Percentiles rank a stretch among this genome's conserved stretches.
phyloP scores from a whole-genome alignment of 345 rosid genomes.

The Luvunga scandens region DNA sequence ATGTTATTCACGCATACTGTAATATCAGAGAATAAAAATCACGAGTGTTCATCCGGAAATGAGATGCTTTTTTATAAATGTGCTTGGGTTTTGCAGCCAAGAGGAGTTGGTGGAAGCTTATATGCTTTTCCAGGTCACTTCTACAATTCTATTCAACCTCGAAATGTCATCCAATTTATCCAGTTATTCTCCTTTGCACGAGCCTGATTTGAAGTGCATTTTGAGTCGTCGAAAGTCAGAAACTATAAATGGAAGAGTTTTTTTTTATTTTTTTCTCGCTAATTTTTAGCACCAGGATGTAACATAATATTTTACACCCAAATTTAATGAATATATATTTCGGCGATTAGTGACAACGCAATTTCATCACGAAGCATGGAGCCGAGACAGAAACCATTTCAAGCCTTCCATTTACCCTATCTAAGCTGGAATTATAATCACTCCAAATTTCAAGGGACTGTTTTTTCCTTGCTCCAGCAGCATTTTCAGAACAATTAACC shows the following conservation, averaged over 20 bases:
- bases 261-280: no score
- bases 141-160: neutral
- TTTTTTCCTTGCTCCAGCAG: slow-evolving; percentile 38
- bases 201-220: neutral
- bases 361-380: slow-evolving; percentile 20
- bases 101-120: neutral
- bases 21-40: neutral
- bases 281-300: neutral
- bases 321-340: neutral
- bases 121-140: neutral
- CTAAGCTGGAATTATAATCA: slow-evolving; percentile 28
- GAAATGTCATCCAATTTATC: neutral
- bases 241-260: neutral
- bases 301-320: neutral
- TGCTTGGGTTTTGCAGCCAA: neutral
- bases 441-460: slow-evolving; percentile 44
- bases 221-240: neutral
- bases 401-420: slow-evolving; percentile 33
- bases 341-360: neutral
- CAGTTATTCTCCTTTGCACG: neutral
- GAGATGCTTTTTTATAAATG: neutral
- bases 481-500: slow-evolving; percentile 38
- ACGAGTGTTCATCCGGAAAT: neutral
- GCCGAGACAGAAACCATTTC: slow-evolving; percentile 39
- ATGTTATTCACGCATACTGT: neutral